Conservation (phyloP, 768 basidiomycete species). For the Aureoboletus auriporus region DNA sequence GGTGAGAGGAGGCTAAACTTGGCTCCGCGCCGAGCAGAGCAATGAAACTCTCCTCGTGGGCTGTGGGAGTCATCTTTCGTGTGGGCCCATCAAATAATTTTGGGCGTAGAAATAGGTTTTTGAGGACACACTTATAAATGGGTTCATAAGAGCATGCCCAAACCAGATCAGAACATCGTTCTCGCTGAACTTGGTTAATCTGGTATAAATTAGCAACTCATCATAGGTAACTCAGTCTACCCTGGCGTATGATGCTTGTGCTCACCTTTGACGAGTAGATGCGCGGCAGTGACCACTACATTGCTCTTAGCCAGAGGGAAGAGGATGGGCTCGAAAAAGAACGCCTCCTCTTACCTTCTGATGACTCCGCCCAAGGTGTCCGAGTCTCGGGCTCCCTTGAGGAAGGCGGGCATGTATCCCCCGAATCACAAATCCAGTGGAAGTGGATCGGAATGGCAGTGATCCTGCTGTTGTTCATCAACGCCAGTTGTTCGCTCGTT, state of each 20-base stretch:
- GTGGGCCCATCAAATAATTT: no score
- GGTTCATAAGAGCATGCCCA: background rate
- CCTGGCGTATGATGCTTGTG: background rate
- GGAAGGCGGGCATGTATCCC: no score
- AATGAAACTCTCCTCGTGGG: no score
- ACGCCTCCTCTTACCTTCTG: slow-evolving; percentile 7
- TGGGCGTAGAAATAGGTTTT: no score
- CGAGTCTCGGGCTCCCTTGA: no score
- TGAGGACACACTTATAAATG: slow-evolving; percentile 7
- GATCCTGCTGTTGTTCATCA: slow-evolving; percentile 20
- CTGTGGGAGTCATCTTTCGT: no score
- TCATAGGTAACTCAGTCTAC: background rate
- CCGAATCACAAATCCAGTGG: background rate
- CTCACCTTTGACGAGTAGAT: slow-evolving; percentile 14
- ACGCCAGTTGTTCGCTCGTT: slow-evolving; percentile 19
- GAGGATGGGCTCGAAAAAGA: slow-evolving; percentile 17
- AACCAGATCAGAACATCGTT: background rate
- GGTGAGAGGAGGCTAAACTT: background rate
- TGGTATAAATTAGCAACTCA: background rate
- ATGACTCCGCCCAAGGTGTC: background rate
- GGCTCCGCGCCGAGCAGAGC: background rate
- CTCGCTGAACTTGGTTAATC: background rate
- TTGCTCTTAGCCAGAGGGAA: slow-evolving; percentile 2
- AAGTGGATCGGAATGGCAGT: slow-evolving; percentile 15
- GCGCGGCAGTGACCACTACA: slow-evolving; percentile 8